A percentile compares a stretch with the other conserved stretches of the same genome.
Conservation (phyloP, 768 basidiomycete species). For the Sistotremastrum niveocremeum region DNA sequence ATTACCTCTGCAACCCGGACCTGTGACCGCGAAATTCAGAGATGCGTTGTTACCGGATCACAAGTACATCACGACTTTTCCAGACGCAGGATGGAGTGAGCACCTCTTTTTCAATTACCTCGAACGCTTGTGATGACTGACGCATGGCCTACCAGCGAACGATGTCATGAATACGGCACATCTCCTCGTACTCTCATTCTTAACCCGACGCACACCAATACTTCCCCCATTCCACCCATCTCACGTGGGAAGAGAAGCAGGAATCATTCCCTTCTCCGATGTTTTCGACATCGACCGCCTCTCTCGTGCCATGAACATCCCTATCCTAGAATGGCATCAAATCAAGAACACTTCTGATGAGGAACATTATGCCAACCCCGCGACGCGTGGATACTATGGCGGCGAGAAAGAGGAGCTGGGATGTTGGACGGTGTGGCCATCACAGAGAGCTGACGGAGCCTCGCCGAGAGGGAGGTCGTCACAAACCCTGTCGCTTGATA, state of each 20-base stretch:
- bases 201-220: conserved; percentile 27
- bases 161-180: conserved; percentile 13
- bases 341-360: conserved; percentile 27
- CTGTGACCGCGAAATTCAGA: background rate
- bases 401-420: conserved; percentile 22
- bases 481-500: too few relatives aligned
- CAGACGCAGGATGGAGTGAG: conserved; percentile 11
- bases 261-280: conserved; percentile 22
- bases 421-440: conserved; percentile 29
- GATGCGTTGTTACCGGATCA: conserved; percentile 11
- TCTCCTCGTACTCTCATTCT: conserved; percentile 25
- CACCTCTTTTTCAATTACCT: background rate
- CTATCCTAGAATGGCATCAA: conserved; percentile 29
- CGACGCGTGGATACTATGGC: conserved; percentile 4
- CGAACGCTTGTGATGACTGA: background rate
- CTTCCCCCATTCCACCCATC: conserved; percentile 28
- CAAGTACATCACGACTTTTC: conserved; percentile 11
- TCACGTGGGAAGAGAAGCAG: conserved; percentile 24
- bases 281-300: conserved; percentile 29
- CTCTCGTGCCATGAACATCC: conserved; percentile 20
- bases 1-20: too few relatives aligned
- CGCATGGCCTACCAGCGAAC: conserved; percentile 4
- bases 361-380: background rate
- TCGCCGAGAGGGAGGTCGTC: too few relatives aligned
- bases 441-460: background rate